Evolutionary conservation across 2,329 filamentous ascomycete genomes (phyloP), one percentile per base, ranked within the genome.

Genomic region (Ophiostoma himal-ulmi): DNA sequence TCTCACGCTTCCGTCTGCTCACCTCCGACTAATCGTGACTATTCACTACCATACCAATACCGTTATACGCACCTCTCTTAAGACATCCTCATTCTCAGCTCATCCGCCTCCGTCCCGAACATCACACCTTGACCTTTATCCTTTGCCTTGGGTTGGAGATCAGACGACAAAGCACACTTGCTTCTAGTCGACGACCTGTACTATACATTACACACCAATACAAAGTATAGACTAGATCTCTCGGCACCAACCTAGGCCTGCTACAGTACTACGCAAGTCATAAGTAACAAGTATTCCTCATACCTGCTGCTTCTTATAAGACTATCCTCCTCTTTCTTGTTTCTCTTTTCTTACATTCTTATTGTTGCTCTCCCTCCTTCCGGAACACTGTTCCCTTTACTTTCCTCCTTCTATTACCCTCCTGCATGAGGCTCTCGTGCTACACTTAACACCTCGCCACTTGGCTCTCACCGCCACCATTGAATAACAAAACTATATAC

Each of bases 131-230:
- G 57, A 34, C 57, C 10, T 30, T 54, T 75, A 72, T 72, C 74
- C 74, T 76, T 76, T 72, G 74, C 75, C 74, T 78, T 77, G 77
- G 79, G 79, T 77, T 76, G 78, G 76, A 81, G 76, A 81, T 82
- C 80, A 81, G 80, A 82, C 79, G 80, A 82, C 82, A 82, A 82
- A 81, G 78, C 80, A 34, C 48, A 26, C 57, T 22, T 26, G 6
- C 22, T 62, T 14, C 22, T 62, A 62, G 22, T 57, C 52, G 22
- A 57, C n/a, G n/a, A 26, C 26, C 26, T 34, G 5, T 14, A 17
- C 10, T 17, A 62, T 20, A 57, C 22, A 57, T 4, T 57, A 57
- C 7, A 62, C 26, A 60, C 57, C 57, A 34, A 30, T 34, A 26
- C 57, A 37, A 70, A 37, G 44, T 48, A 48, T 48, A 48, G 44